These are phyloP conservation scores for Amylostereum areolatum DNA, from an alignment of 1,284 basidiomycete genomes.

Conservation along the genomic window DNA sequence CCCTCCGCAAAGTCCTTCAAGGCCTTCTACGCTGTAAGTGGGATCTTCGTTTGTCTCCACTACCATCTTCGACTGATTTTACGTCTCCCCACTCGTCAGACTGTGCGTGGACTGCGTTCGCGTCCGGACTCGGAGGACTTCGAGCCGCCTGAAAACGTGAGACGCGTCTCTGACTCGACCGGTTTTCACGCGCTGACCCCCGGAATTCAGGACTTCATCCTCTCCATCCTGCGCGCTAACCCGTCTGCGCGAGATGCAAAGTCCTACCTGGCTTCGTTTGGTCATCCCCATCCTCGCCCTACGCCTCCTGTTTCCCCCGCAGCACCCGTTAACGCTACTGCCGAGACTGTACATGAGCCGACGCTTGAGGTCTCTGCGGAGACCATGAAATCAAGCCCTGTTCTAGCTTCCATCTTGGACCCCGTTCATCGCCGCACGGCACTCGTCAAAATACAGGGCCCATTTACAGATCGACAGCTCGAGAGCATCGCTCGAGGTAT, in stretches of 20 bases:
- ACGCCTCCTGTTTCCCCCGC: too few species aligned
- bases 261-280: slow-evolving; percentile 86
- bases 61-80: slow-evolving; percentile 1
- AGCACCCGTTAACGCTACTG: too few species aligned
- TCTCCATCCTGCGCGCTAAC: slow-evolving; percentile 90
- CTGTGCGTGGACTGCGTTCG: slow-evolving; percentile 40
- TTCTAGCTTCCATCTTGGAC: slow-evolving; percentile 81
- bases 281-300: slow-evolving; percentile 36
- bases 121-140: slow-evolving; percentile 37
- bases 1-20: slow-evolving; percentile 30
- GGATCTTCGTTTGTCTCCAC: not conserved
- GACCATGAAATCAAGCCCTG: slow-evolving; percentile 40
- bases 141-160: slow-evolving; percentile 47
- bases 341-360: slow-evolving; percentile 11
- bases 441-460: slow-evolving; percentile 95
- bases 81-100: slow-evolving; percentile 28
- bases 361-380: slow-evolving; percentile 16
- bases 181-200: slow-evolving; percentile 4
- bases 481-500: slow-evolving; percentile 92
- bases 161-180: slow-evolving; percentile 10
- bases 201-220: slow-evolving; percentile 81
- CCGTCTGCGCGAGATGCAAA: slow-evolving; percentile 90
- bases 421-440: slow-evolving; percentile 82
- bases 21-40: slow-evolving; percentile 58
- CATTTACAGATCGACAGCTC: slow-evolving; percentile 93